Conservation (phyloP, 805 yeast species). For the Saccharomycopsis fibuligera region DNA sequence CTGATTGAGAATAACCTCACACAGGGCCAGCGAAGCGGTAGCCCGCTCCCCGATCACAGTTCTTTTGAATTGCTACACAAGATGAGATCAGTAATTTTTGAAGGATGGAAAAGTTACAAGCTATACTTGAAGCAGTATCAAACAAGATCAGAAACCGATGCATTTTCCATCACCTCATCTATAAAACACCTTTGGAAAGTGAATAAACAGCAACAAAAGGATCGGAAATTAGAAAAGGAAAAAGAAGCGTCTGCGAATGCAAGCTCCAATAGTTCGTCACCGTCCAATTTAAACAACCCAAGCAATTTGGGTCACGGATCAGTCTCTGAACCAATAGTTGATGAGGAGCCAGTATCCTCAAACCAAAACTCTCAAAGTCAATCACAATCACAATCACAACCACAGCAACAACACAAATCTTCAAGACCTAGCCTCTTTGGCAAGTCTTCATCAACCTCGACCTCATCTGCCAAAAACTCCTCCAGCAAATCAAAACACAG, state of each 20-base stretch:
- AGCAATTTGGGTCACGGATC: too few species aligned
- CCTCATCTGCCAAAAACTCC: too few species aligned
- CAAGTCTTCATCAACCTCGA: too few species aligned
- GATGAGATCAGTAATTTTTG: slow-evolving; percentile 10
- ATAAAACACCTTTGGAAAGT: slow-evolving; percentile 19
- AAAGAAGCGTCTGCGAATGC: too few species aligned
- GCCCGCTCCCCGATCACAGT: background rate
- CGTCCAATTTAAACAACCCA: slow-evolving; percentile 50
- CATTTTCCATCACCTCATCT: slow-evolving; percentile 16
- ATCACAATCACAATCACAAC: background rate
- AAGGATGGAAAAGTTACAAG: slow-evolving; percentile 20
- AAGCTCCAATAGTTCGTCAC: too few species aligned
- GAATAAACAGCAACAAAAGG: slow-evolving; percentile 6
- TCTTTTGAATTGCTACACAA: slow-evolving; percentile 9
- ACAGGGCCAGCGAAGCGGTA: too few species aligned
- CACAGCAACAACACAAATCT: slow-evolving; percentile 1
- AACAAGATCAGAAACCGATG: slow-evolving; percentile 15
- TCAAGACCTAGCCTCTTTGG: too few species aligned
- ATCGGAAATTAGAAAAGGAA: background rate
- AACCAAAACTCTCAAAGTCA: slow-evolving; percentile 29
- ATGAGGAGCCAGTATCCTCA: too few species aligned
- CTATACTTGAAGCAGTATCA: slow-evolving; percentile 11
- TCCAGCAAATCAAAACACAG: background rate
- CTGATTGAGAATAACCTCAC: background rate
- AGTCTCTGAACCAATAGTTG: too few species aligned